Conservation (phyloP, 495 filamentous ascomycete species). For the Xylaria nigripes region DNA sequence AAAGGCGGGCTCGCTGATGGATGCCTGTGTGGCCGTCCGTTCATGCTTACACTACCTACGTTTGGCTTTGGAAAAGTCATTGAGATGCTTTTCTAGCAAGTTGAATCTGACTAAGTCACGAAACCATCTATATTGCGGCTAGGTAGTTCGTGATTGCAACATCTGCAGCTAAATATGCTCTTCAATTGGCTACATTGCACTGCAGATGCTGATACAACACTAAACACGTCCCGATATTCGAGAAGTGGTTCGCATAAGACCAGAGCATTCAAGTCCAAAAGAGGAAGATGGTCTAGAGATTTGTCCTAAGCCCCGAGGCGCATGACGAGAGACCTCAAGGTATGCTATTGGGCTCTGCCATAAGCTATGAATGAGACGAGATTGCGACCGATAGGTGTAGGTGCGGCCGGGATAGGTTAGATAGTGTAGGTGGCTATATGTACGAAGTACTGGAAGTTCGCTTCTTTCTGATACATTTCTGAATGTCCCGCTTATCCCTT, state of each 20-base stretch:
- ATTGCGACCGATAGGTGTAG: not conserved
- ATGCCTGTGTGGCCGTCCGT: not conserved
- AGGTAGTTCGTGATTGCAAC: conserved; percentile 5
- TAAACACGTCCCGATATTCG: not conserved
- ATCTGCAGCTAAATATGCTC: not conserved
- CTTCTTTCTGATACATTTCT: not conserved
- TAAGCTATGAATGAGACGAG: conserved; percentile 2
- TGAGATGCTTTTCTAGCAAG: not conserved
- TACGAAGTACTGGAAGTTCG: not conserved
- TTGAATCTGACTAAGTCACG: not conserved
- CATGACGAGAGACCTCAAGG: conserved; percentile 1
- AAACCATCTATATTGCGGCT: not conserved
- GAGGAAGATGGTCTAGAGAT: conserved; percentile 1
- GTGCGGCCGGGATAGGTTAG: conserved; percentile 1
- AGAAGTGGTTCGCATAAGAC: conserved; percentile 2
- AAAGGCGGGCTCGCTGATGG: not conserved
- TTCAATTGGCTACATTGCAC: conserved; percentile 2
- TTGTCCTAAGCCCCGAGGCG: conserved; percentile 1
- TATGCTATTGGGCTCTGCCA: not conserved
- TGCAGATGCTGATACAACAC: not conserved
- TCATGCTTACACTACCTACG: too few relatives aligned
- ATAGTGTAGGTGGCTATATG: too few relatives aligned
- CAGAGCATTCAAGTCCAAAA: conserved; percentile 1
- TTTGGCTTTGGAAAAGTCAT: not conserved
- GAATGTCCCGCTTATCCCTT: not conserved